Base-by-base conservation (phyloP, 1,284 basidiomycete genomes). In the Cutaneotrichosporon curvatum region DNA sequence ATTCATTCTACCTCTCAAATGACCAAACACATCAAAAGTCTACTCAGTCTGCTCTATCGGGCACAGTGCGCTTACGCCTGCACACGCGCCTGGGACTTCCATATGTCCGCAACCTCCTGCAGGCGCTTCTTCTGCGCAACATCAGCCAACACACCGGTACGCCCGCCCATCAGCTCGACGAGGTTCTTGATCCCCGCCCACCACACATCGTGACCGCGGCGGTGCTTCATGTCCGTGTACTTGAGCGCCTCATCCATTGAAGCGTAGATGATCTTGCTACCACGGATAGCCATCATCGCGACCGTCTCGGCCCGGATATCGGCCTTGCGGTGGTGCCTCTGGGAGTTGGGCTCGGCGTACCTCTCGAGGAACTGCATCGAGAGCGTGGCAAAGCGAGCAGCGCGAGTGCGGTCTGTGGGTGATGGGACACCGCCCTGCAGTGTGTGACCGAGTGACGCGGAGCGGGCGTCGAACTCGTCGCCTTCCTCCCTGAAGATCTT, bases 401-500 rank as follows among this genome's bases (percentile, higher is more conserved):
- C 94, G 16, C 90, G 84, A 0, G 86, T 83, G 49, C 94, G 86
- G 74, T 98, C 95, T 56, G 88, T 78, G 0, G 94, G 94, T 0
- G 91, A 94, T 3, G 94, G 94, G 4, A 88, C 83, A 5, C 90
- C 90, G 16, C 94, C 94, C 68, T 99, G 94, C 9, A 98, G 76
- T 2, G 91, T 96, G 74, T 98, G 95, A 10, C 95, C 94, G 18
- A 99, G 81, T 3, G 87, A 84, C 15, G 94, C 95, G 11, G 82
- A 86, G 40, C 95, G 84, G 16, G 94, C 83, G 73, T 98, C 95
- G 65, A 97, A 98, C n/a, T 95, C 76, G 7, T 78, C 67, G 36
- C 94, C 94, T 72, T 98, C 94, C 64, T 96, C 91, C 60, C 85
- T 85, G 71, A 96, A 75, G 75, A 99, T 94, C 69, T 88, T 87